Conservation (phyloP, 2,329 filamentous ascomycete genomes). For the Pseudogymnoascus verrucosus region DNA sequence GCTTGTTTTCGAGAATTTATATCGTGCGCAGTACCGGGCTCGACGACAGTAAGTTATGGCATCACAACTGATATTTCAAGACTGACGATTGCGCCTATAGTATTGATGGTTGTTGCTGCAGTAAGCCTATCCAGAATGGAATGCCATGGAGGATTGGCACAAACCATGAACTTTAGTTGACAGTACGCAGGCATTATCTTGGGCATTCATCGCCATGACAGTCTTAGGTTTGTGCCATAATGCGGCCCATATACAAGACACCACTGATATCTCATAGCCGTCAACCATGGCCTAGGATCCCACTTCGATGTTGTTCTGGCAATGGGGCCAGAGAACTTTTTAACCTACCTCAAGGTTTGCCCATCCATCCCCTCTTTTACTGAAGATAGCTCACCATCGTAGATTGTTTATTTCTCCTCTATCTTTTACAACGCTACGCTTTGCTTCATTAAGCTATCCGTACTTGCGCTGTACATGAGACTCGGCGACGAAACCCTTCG, state of each 20-base stretch:
- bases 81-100: not conserved
- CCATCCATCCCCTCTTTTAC: not conserved
- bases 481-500: constrained; percentile 33
- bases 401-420: constrained; percentile 9
- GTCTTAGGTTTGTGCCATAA: not conserved
- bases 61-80: not conserved
- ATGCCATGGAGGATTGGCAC: not conserved
- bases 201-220: constrained; percentile 9
- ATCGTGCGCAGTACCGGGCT: constrained; percentile 7
- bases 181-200: constrained; percentile 3
- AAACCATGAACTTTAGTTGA: not conserved
- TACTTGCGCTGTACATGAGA: constrained; percentile 37
- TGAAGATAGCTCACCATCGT: not conserved
- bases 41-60: constrained; percentile 7
- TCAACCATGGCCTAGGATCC: constrained; percentile 6
- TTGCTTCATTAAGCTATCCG: constrained; percentile 39
- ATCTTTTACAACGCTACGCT: constrained; percentile 11
- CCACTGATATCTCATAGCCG: constrained; percentile 5
- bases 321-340: not conserved
- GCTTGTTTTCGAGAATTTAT: constrained; percentile 10
- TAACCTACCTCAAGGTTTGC: constrained; percentile 3
- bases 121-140: not conserved
- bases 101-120: constrained; percentile 6
- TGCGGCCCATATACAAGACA: not conserved
- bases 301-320: not conserved